Evolutionary conservation across 805 yeast species (phyloP).

Genomic region (Ogataea trehalophila): DNA sequence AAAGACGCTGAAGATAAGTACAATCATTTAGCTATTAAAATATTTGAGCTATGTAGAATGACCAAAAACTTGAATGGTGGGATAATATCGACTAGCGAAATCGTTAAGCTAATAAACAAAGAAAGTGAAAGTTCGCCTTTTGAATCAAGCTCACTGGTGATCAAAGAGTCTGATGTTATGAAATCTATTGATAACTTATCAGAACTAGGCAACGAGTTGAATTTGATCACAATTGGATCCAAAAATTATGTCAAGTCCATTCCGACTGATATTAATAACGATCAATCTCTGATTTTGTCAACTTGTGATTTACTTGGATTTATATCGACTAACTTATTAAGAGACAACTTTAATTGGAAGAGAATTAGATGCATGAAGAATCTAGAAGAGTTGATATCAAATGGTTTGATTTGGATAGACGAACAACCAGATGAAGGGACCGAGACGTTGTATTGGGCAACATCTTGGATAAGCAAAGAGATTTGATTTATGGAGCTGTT

Average conservation of each 20-base stretch:
- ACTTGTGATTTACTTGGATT: constrained; percentile 76
- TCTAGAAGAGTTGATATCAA: constrained; percentile 72
- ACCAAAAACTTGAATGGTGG: constrained; percentile 82
- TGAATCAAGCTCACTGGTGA: neutral
- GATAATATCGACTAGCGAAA: constrained; percentile 55
- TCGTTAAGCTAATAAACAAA: constrained; percentile 31
- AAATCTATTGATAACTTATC: constrained; percentile 49
- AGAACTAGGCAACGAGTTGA: constrained; percentile 67
- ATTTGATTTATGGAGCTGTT: neutral
- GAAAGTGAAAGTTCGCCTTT: constrained; percentile 24
- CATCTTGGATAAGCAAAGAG: constrained; percentile 54
- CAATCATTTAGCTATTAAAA: constrained; percentile 63
- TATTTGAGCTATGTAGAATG: constrained; percentile 70
- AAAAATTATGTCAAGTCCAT: constrained; percentile 55
- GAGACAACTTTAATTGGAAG: constrained; percentile 78
- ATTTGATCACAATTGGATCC: constrained; percentile 52
- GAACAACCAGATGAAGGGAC: constrained; percentile 33
- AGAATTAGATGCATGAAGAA: constrained; percentile 53
- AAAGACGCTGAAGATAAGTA: constrained; percentile 45
- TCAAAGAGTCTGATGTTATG: constrained; percentile 46
- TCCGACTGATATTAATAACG: constrained; percentile 60
- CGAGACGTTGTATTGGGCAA: constrained; percentile 63
- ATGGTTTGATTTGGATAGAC: constrained; percentile 87
- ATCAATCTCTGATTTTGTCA: constrained; percentile 67
- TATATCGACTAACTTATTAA: constrained; percentile 56